Evolutionary conservation across 1,139 yeast genomes (phyloP).

Genomic region (Diutina rugosa): DNA sequence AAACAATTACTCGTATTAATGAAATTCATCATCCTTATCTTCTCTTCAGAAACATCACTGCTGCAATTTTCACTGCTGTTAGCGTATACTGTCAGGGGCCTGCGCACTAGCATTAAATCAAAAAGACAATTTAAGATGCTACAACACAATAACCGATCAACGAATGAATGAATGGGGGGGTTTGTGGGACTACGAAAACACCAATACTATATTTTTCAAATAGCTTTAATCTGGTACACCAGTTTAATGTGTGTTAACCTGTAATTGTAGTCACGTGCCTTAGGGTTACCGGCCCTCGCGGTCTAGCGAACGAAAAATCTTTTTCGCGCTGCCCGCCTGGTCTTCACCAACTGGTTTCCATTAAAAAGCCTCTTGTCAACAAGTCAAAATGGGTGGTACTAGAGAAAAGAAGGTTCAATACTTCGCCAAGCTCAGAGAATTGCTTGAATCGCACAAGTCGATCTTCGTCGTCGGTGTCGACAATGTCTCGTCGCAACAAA

Average conservation of each 20-base stretch:
- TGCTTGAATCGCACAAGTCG: conserved; percentile 94
- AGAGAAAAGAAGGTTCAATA: conserved; percentile 96
- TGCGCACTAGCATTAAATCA: too few relatives aligned
- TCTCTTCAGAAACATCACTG: not conserved
- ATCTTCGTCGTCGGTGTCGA: conserved; percentile 98
- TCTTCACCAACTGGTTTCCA: conserved; percentile 20
- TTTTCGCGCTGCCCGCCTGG: not conserved
- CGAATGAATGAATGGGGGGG: too few relatives aligned
- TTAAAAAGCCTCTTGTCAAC: conserved; percentile 94
- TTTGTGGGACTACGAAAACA: not conserved
- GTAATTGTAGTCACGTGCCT: not conserved
- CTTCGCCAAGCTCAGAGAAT: conserved; percentile 89
- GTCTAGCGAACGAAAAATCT: not conserved
- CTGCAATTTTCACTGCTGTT: too few relatives aligned
- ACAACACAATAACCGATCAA: too few relatives aligned
- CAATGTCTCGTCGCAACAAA: conserved; percentile 99
- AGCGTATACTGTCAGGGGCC: too few relatives aligned
- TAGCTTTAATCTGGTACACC: too few relatives aligned
- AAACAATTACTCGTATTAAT: not conserved
- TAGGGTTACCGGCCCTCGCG: not conserved
- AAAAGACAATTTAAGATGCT: too few relatives aligned
- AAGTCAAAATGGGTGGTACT: conserved; percentile 99
- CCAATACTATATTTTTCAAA: not conserved
- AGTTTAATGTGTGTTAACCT: not conserved
- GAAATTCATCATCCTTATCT: not conserved